Evolutionary conservation across 2,329 filamentous ascomycete genomes (phyloP), one percentile per base, ranked within the genome.

Genomic region (Massarina eburnea): DNA sequence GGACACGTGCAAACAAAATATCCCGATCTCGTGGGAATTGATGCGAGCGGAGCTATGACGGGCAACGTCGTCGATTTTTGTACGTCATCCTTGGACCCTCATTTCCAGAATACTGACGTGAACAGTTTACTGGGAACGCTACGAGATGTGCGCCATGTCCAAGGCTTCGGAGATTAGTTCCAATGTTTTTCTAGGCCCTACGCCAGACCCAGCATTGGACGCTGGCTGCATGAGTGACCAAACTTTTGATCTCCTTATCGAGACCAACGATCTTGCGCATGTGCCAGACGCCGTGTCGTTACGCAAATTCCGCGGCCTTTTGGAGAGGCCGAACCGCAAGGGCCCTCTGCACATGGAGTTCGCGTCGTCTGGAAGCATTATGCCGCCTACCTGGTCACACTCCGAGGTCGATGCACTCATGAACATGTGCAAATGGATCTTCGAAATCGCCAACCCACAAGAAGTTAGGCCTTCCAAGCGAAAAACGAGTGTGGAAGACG

Each of bases 131-230:
- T 89, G 90, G 74, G 94, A 99, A 70, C 81, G 91, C 46, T 72
- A 82, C 39, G 94, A 99, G 73, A 97, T 99, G 92, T 91, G 88
- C 68, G 80, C 80, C 48, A 96, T 97, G 92, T 91, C 92, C 9
- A 83, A 83, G 59, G 86, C 91, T 3, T 91, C 91, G 0, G 88
- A 96, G 68, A 95, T 97, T 52, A 85, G 89, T 42, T 80, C 82
- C 55, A 96, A 96, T 64, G 89, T 97, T 20, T 97, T 86, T 81
- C 77, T 96, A 48, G 94, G 94, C 0, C 89, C 90, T 2, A 94
- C 90, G 0, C 90, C 91, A 1, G 89, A 95, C 54, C 77, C 81
- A 2, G 74, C 78, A 1, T 78, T 59, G 57, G 74, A 74, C 55
- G 54, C 67, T 55, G 63, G 58, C 32, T 67, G 59, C 30, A 58